Evolutionary conservation across 164 flowering plant genomes (phyloP).

Genomic region (Dillenia suffruticosa): DNA sequence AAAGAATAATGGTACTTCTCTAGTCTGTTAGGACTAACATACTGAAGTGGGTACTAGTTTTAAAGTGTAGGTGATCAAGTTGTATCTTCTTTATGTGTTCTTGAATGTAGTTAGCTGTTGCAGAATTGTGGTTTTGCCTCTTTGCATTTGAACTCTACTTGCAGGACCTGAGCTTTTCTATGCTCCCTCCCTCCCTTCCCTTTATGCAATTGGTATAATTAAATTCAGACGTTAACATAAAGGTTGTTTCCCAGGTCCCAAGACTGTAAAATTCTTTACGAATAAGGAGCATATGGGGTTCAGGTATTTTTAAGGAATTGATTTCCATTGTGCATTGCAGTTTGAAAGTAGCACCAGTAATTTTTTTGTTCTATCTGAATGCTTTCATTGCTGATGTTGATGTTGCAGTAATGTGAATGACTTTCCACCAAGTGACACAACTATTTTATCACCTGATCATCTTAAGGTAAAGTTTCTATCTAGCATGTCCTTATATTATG

Average conservation of each 20-base stretch:
- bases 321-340: neutral
- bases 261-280: constrained; percentile 77
- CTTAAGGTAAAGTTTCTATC: constrained; percentile 42
- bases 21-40: no score
- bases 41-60: no score
- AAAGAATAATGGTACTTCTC: no score
- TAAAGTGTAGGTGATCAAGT: no score
- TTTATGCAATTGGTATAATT: neutral
- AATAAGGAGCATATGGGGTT: constrained; percentile 98
- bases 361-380: constrained; percentile 1
- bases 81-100: no score
- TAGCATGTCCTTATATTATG: no score
- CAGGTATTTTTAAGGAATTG: constrained; percentile 42
- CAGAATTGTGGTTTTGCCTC: no score
- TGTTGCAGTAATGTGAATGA: constrained; percentile 87
- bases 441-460: constrained; percentile 53
- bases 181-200: neutral
- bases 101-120: no score
- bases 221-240: constrained; percentile 6
- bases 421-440: constrained; percentile 81
- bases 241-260: constrained; percentile 58
- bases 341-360: neutral
- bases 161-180: neutral
- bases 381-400: constrained; percentile 4
- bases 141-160: no score